phyloP scores from a whole-genome alignment of 495 filamentous ascomycete species.

The Cetradonia linearis region DNA sequence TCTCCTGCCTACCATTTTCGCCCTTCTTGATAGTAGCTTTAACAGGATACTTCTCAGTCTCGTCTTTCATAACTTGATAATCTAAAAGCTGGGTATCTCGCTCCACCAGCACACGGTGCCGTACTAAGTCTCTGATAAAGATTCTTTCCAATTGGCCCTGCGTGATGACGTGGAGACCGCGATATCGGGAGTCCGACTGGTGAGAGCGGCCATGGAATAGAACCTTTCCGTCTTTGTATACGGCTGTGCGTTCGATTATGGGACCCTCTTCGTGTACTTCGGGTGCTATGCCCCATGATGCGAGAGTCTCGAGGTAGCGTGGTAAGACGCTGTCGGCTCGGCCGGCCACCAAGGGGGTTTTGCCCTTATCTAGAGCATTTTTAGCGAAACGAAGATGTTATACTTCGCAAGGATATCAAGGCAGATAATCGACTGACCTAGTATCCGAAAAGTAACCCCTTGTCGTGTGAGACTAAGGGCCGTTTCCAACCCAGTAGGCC shows the following conservation, averaged over 20 bases:
- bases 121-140: constrained; percentile 30
- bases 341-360: constrained; percentile 24
- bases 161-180: constrained; percentile 33
- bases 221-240: constrained; percentile 29
- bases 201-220: constrained; percentile 26
- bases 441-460: constrained; percentile 30
- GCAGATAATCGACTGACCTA: constrained; percentile 20
- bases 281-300: constrained; percentile 28
- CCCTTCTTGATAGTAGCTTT: constrained; percentile 18
- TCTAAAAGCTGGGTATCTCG: constrained; percentile 1
- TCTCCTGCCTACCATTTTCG: constrained; percentile 23
- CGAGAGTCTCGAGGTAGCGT: constrained; percentile 30
- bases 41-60: constrained; percentile 19
- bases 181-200: constrained; percentile 32
- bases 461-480: constrained; percentile 28
- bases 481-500: constrained; percentile 26
- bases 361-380: constrained; percentile 29
- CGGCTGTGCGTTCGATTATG: constrained; percentile 31
- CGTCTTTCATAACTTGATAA: constrained; percentile 16
- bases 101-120: constrained; percentile 20
- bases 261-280: constrained; percentile 35
- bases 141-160: constrained; percentile 34
- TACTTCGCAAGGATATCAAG: not conserved
- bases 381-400: constrained; percentile 2
- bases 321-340: constrained; percentile 33